Conservation (phyloP, 106 monocot species). For the Amphibolis antarctica region DNA sequence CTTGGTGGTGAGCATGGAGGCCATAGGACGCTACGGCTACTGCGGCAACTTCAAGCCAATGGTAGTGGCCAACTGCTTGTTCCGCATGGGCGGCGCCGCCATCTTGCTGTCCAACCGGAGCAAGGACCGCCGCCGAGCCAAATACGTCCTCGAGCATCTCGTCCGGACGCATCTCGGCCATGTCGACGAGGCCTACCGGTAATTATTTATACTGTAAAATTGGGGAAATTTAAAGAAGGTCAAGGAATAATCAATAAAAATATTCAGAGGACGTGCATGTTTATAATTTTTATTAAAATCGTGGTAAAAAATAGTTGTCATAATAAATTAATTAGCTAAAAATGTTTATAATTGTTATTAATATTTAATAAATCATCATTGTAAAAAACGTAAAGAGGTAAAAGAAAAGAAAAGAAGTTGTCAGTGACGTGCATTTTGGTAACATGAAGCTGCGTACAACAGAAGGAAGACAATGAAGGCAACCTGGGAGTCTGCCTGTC, state of each 20-base stretch:
- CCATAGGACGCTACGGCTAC: slow-evolving; percentile 6
- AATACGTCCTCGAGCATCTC: slow-evolving; percentile 7
- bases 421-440: neutral
- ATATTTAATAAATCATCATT: too few relatives aligned
- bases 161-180: slow-evolving; percentile 10
- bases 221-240: too few relatives aligned
- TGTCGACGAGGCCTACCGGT: slow-evolving; percentile 14
- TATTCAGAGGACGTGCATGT: too few relatives aligned
- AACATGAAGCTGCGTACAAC: neutral
- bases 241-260: too few relatives aligned
- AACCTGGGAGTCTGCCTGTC: neutral
- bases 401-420: too few relatives aligned
- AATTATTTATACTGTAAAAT: neutral
- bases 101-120: slow-evolving; percentile 20
- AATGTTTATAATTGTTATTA: too few relatives aligned
- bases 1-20: slow-evolving; percentile 16
- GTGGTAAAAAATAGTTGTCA: too few relatives aligned
- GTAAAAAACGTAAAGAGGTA: too few relatives aligned
- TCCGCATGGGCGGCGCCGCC: slow-evolving; percentile 22
- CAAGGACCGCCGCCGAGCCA: neutral
- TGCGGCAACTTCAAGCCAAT: slow-evolving; percentile 3
- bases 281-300: too few relatives aligned
- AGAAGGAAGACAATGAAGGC: neutral
- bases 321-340: too few relatives aligned
- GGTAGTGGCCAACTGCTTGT: slow-evolving; percentile 25